Percentiles rank a stretch among this genome's conserved stretches.
phyloP scores from a whole-genome alignment of 2,329 filamentous ascomycete species.

The Phoma sp. region DNA sequence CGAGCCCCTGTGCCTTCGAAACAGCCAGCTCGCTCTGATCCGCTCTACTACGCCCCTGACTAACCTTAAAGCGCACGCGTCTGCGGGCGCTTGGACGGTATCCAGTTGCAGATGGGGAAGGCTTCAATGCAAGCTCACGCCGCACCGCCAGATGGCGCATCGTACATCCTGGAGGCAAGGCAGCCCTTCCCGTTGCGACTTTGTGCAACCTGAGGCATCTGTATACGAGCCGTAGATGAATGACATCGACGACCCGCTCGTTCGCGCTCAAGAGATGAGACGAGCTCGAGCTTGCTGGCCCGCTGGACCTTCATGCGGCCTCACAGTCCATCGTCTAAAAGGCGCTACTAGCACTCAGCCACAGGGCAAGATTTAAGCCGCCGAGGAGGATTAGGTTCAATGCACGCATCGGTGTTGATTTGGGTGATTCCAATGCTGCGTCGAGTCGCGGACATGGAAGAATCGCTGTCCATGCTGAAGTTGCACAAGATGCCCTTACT shows the following conservation, averaged over 20 bases:
- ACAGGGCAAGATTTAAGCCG: constrained; percentile 7
- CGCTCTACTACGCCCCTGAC: constrained; percentile 37
- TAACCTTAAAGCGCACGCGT: constrained; percentile 23
- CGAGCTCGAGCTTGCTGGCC: constrained; percentile 6
- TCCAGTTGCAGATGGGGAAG: constrained; percentile 12
- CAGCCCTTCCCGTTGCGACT: constrained; percentile 7
- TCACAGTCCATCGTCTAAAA: background rate
- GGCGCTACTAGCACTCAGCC: constrained; percentile 5
- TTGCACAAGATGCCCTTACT: background rate
- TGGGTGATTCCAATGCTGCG: background rate
- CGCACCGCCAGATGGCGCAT: constrained; percentile 11
- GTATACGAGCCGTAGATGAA: background rate
- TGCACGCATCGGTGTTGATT: constrained; percentile 1
- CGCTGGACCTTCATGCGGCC: background rate
- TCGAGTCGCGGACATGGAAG: background rate
- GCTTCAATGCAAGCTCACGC: constrained; percentile 17
- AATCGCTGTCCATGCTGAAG: background rate
- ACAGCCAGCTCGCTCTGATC: constrained; percentile 29
- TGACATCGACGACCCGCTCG: constrained; percentile 10
- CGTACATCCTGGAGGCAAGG: constrained; percentile 10
- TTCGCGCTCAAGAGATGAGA: constrained; percentile 1
- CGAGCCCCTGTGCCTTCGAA: constrained; percentile 30
- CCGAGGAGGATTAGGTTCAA: background rate
- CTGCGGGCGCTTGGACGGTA: constrained; percentile 16
- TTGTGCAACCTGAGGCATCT: background rate